Evolutionary conservation across 2,329 filamentous ascomycete genomes (phyloP).

Genomic region (Zalaria sp.): DNA sequence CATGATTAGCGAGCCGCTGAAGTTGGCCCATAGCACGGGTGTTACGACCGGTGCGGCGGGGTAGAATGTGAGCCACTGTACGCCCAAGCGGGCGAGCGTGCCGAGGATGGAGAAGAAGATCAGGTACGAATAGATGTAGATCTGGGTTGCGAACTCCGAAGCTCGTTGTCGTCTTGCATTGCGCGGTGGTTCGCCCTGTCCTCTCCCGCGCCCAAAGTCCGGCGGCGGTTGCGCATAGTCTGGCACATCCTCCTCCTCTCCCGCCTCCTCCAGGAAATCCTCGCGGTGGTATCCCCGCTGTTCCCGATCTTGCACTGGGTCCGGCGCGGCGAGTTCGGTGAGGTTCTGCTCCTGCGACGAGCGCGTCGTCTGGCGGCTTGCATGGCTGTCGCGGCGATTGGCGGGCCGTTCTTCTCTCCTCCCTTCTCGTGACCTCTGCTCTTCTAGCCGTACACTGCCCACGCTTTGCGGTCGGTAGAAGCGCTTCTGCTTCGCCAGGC

Average conservation of each 20-base stretch:
- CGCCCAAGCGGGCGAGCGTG: constrained; percentile 66
- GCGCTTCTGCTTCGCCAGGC: no score
- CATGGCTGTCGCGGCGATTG: no score
- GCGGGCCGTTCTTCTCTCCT: no score
- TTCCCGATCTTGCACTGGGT: constrained; percentile 5
- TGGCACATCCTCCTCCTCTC: constrained; percentile 21
- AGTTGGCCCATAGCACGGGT: constrained; percentile 74
- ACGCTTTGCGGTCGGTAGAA: no score
- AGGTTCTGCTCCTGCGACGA: constrained; percentile 1
- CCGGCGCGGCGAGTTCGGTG: constrained; percentile 8
- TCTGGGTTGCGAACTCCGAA: constrained; percentile 18
- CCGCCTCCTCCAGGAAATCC: constrained; percentile 5
- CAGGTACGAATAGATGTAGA: constrained; percentile 64
- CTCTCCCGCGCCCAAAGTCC: background rate
- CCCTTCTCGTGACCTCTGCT: no score
- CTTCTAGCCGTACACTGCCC: no score
- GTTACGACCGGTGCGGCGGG: constrained; percentile 62
- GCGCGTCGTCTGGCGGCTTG: background rate
- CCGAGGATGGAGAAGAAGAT: constrained; percentile 76
- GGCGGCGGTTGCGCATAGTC: constrained; percentile 31
- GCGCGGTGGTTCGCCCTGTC: background rate
- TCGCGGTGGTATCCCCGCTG: background rate
- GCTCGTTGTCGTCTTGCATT: constrained; percentile 5
- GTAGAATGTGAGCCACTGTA: constrained; percentile 69
- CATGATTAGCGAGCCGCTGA: constrained; percentile 67